Percentiles rank a stretch among this genome's conserved stretches.
Evolutionary conservation across 257 asterid genomes (phyloP).

Genomic region (Solanum megistacrolobum): DNA sequence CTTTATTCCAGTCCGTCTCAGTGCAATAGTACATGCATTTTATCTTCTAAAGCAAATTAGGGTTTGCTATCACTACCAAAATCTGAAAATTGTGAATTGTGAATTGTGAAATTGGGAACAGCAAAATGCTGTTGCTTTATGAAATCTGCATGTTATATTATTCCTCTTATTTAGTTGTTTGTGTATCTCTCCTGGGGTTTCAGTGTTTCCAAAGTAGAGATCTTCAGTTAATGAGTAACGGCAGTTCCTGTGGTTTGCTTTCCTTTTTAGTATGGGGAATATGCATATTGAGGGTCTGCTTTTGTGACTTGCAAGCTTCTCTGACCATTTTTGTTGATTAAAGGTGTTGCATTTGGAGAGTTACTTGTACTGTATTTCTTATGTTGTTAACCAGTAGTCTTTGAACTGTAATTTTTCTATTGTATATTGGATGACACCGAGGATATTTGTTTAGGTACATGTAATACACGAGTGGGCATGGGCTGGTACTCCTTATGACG

Average conservation of each 20-base stretch:
- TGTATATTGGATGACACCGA: not conserved
- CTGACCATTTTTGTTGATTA: not conserved
- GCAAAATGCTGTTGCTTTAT: not conserved
- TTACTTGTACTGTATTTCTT: not conserved
- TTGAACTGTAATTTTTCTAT: not conserved
- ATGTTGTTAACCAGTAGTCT: not conserved
- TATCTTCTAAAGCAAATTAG: not conserved
- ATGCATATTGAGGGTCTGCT: not conserved
- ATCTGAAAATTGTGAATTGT: not conserved
- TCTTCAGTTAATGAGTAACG: not conserved
- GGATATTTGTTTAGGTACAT: slow-evolving; percentile 52
- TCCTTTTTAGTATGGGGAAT: not conserved
- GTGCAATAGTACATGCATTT: not conserved
- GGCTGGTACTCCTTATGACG: slow-evolving; percentile 99
- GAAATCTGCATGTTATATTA: not conserved
- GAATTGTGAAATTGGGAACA: not conserved
- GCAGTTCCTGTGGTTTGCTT: not conserved
- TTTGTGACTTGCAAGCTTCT: not conserved
- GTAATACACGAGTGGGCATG: slow-evolving; percentile 97
- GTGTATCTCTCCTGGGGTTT: not conserved
- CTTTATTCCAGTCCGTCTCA: not conserved
- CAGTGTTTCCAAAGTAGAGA: not conserved
- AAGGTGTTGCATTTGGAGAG: not conserved
- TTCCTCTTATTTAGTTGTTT: not conserved
- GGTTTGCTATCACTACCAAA: not conserved